Evolutionary conservation across 2,329 filamentous ascomycete species (phyloP).

Genomic region (Colletotrichum limetticola): DNA sequence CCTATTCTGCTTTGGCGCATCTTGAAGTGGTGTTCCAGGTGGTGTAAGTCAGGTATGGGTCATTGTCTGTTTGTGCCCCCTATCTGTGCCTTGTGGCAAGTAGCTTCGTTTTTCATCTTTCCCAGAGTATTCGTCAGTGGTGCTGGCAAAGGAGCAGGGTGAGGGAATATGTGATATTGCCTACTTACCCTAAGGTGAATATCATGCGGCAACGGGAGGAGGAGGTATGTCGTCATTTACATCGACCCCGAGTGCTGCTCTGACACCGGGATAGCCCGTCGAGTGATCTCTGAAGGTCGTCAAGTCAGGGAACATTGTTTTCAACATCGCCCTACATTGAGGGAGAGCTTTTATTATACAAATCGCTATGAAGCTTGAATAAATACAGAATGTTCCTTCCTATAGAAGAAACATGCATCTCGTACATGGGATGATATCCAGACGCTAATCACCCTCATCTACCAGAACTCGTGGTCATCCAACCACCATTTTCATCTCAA

Average conservation of each 20-base stretch:
- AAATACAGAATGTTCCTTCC: not conserved
- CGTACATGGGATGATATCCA: not conserved
- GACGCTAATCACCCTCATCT: not conserved
- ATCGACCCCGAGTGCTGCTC: too few relatives aligned
- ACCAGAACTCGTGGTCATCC: not conserved
- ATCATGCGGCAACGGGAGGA: too few relatives aligned
- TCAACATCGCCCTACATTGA: not conserved
- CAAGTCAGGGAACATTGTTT: too few relatives aligned
- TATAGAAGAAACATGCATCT: not conserved
- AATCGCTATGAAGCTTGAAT: slow-evolving; percentile 2
- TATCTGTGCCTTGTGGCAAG: not conserved
- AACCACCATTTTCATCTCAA: not conserved
- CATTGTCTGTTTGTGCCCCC: not conserved
- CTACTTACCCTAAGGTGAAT: too few relatives aligned
- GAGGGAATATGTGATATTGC: too few relatives aligned
- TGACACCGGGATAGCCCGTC: too few relatives aligned
- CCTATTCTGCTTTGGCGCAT: not conserved
- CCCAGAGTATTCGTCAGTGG: too few relatives aligned
- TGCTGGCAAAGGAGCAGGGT: too few relatives aligned
- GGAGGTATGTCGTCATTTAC: too few relatives aligned
- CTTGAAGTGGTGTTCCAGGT: not conserved
- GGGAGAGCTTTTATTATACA: not conserved
- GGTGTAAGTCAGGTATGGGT: not conserved
- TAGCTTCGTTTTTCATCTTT: too few relatives aligned
- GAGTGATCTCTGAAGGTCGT: too few relatives aligned